Evolutionary conservation across 768 basidiomycete species (phyloP).

Genomic region (Podaxis rugospora): DNA sequence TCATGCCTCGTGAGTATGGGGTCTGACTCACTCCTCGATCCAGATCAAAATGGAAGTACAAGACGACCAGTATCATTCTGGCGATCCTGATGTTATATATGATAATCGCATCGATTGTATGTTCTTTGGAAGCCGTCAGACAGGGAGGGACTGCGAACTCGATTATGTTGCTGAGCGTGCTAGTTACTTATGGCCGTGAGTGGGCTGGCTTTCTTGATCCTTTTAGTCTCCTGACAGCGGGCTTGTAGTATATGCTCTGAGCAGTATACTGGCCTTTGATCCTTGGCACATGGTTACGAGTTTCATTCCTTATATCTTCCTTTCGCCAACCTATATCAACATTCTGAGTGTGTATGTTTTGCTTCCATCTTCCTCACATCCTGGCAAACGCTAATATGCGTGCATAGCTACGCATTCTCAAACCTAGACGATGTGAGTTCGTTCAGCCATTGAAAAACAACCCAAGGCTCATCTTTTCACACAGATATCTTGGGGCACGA

Average conservation of each 20-base stretch:
- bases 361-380: background rate
- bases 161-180: slow-evolving; percentile 79
- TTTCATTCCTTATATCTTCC: slow-evolving; percentile 81
- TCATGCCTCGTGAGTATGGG: background rate
- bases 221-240: background rate
- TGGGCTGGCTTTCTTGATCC: slow-evolving; percentile 1
- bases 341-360: slow-evolving; percentile 66
- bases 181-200: slow-evolving; percentile 80
- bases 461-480: background rate
- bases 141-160: slow-evolving; percentile 65
- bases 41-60: slow-evolving; percentile 85
- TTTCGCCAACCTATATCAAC: slow-evolving; percentile 80
- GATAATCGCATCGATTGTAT: slow-evolving; percentile 76
- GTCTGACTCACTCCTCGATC: background rate
- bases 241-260: slow-evolving; percentile 63
- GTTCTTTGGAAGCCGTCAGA: slow-evolving; percentile 65
- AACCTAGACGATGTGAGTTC: slow-evolving; percentile 77
- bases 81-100: slow-evolving; percentile 81
- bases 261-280: slow-evolving; percentile 82
- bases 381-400: background rate
- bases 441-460: background rate
- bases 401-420: slow-evolving; percentile 70
- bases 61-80: slow-evolving; percentile 66
- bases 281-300: slow-evolving; percentile 97
- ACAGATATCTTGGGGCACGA: slow-evolving; percentile 95